Evolutionary conservation across 1,139 yeast genomes (phyloP).

Genomic region (Pneumocystis carinii): DNA sequence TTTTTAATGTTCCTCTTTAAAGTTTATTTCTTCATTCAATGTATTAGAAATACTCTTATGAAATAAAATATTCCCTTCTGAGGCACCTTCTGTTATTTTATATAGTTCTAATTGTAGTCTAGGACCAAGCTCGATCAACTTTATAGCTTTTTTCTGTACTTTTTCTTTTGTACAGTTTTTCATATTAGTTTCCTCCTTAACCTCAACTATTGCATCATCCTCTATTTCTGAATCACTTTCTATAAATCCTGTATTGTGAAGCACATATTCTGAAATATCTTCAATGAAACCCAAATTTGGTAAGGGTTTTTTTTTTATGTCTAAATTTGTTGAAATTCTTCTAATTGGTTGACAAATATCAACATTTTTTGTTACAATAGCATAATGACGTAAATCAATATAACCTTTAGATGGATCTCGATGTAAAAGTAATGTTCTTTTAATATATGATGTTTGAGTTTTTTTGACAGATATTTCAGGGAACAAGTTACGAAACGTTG

Average conservation of each 20-base stretch:
- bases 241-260: slow-evolving; percentile 66
- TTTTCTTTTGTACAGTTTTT: slow-evolving; percentile 66
- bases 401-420: slow-evolving; percentile 43
- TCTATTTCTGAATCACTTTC: slow-evolving; percentile 91
- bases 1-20: slow-evolving; percentile 12
- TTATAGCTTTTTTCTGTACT: slow-evolving; percentile 70
- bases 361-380: slow-evolving; percentile 73
- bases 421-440: slow-evolving; percentile 62
- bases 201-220: slow-evolving; percentile 72
- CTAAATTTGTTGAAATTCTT: slow-evolving; percentile 38
- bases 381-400: slow-evolving; percentile 78
- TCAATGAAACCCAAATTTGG: slow-evolving; percentile 57
- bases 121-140: slow-evolving; percentile 88
- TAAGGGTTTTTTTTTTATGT: slow-evolving; percentile 38
- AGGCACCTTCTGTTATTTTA: slow-evolving; percentile 85
- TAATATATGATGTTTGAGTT: slow-evolving; percentile 55
- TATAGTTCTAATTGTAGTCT: slow-evolving; percentile 59
- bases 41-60: slow-evolving; percentile 33
- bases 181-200: slow-evolving; percentile 35
- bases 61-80: slow-evolving; percentile 72
- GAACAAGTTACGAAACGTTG: slow-evolving; percentile 88
- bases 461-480: slow-evolving; percentile 83
- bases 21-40: slow-evolving; percentile 7
- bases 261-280: slow-evolving; percentile 70
- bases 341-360: slow-evolving; percentile 72